Evolutionary conservation across 495 filamentous ascomycete genomes (phyloP), one percentile per base, ranked within the genome.

Genomic region (Aspergillus diversus): DNA sequence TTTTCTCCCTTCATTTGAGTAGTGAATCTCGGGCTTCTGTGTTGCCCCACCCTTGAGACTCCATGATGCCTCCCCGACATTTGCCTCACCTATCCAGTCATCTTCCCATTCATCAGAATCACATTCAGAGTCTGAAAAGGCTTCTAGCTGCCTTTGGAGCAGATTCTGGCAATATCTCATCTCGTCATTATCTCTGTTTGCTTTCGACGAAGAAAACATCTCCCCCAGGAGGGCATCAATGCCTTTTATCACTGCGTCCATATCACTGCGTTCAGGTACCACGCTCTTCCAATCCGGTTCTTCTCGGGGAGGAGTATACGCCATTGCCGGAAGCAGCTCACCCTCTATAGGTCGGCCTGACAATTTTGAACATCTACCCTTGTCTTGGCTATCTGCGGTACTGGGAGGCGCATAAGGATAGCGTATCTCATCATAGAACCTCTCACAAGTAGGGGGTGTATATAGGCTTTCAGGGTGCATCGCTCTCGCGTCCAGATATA

Each of bases 51-150:
- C 11, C n/a, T 13, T 43, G n/a, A 43, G 39, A 15, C 39, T 43
- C 39, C 39, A 43, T 43, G 39, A 43, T 43, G 39, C n/a, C 11
- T 43, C 39, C 39, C 39, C 39, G 39, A 8, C 3, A 4, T 43
- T 15, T 43, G 39, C 11, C 4, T 31, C 47, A 16, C 47, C 21
- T 16, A 50, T 16, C 5, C 8, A 50, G 15, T 43, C 27, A 32
- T 34, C 32, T 27, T 54, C 27, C 11, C 21, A 15, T 54, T 54
- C 51, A 8, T 8, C 27, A 12, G 51, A n/a, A n/a, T 54, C 16
- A 54, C 34, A 33, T 34, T 54, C 51, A 12, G 51, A n/a, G 8
- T 54, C 51, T 12, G 51, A 54, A 32, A 33, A 54, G 34, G 9
- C 7, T 21, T 54, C 51, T 12, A 54, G 12, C 33, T 54, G 31